Conservation (phyloP, 2,329 filamentous ascomycete genomes). For the Aspergillus sp. region DNA sequence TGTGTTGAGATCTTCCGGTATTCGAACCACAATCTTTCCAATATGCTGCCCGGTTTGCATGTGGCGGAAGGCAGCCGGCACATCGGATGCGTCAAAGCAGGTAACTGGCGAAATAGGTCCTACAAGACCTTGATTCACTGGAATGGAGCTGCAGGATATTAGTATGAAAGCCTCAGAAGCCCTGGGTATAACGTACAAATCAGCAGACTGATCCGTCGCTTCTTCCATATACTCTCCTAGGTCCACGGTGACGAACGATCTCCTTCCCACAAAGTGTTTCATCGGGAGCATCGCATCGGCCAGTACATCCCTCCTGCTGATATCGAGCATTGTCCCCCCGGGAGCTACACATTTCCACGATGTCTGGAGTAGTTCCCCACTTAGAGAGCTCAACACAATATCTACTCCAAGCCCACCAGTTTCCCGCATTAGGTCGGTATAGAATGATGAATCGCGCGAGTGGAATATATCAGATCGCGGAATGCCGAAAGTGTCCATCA, state of each 20-base stretch:
- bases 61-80: constrained; percentile 25
- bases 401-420: constrained; percentile 26
- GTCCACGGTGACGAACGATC: constrained; percentile 12
- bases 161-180: neutral
- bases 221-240: neutral
- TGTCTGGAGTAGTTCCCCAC: constrained; percentile 27
- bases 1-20: constrained; percentile 10
- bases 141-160: neutral
- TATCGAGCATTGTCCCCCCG: constrained; percentile 5
- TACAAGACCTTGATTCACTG: constrained; percentile 1
- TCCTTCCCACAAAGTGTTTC: constrained; percentile 17
- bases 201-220: neutral
- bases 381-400: constrained; percentile 29
- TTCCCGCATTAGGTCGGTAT: constrained; percentile 14
- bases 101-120: neutral
- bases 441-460: constrained; percentile 23
- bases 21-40: constrained; percentile 41
- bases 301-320: constrained; percentile 1
- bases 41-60: constrained; percentile 38
- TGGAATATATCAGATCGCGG: constrained; percentile 24
- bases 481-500: constrained; percentile 17
- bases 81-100: neutral
- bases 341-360: constrained; percentile 28
- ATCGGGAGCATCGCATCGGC: constrained; percentile 17
- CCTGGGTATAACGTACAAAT: neutral